Base-by-base conservation (phyloP, 441 rosid genomes). In the Arabidopsis lyrata region DNA sequence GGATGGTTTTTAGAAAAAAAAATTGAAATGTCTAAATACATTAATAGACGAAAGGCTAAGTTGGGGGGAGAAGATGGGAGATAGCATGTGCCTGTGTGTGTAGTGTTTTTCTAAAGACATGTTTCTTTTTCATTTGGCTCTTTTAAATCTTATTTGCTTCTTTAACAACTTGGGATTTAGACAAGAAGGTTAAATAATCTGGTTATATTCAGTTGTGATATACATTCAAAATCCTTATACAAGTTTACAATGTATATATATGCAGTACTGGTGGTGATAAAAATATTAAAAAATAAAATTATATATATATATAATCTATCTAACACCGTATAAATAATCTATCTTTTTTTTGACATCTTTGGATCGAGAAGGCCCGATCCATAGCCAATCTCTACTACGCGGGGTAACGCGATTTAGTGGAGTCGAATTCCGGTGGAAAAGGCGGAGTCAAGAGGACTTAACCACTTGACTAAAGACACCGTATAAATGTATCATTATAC, bases 51-150 rank as follows among this genome's bases (percentile, higher is more conserved):
- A 70, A 63, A 55, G 49, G 54, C 7, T 69, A 10, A 68, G 64
- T 75, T 68, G 39, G 54, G 72, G 66, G 67, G 29, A 49, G 72
- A 58, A 29, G 54, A 60, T 41, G 53, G 79, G 32, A 12, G 38
- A 36, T 15, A 27, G 56, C 80, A 76, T 64, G 80, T 76, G 72
- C 80, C 57, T 76, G 75, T 63, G 70, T 47, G 66, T 76, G 75
- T 63, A 47, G 66, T 76, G 66, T 76, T 63, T 66, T 63, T 41
- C 38, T 63, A 63, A 76, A 70, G 75, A 22, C 14, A 32, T 48
- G 55, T 49, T 58, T 36, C 75, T 63, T 76, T 75, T 70, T 48
- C 29, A 27, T 16, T 63, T 75, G 70, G 20, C 52, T 62, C 74
- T 68, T 69, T 68, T 61, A n/a, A 75, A 60, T 61, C 57, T 52